Evolutionary conservation across 1,284 basidiomycete species (phyloP), one percentile per base, ranked within the genome.

Genomic region (Amylostereum chailletii): DNA sequence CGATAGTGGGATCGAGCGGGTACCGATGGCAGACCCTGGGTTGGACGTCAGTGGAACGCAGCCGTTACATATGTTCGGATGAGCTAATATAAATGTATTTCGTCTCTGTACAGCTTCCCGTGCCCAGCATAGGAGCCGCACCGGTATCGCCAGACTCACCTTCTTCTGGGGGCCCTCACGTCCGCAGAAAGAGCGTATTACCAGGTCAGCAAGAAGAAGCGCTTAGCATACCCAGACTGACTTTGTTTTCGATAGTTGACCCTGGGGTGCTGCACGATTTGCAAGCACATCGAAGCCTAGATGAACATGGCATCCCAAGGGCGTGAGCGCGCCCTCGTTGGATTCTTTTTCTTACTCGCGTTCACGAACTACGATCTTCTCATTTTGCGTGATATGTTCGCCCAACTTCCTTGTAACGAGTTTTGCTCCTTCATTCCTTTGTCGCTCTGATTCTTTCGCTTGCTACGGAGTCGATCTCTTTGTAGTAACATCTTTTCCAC

Each of bases 21-120:
- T 94, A 34, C 91, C 91, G 29, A 85, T 87, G 75, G 90, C 91
- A 42, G 90, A 94, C 68, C 90, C 90, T 49, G 90, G 86, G 46
- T 67, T 92, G 55, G 90, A 92, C 66, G 86, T 88, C 70, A 71
- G 83, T 79, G 61, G 51, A 50, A 43, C 34, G 41, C 40, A 44
- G 41, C 45, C 34, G 47, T 37, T 52, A 42, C 46, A 53, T 27
- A 50, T 47, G 30, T 51, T 47, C 50, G 31, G 45, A 45, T 38
- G 31, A 30, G 36, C 42, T 46, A 39, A 48, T 43, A 51, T 44
- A 33, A 45, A 45, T 32, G 49, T 51, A 42, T 46, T 47, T 51
- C 49, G 49, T 50, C 47, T 53, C 34, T 30, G 44, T 65, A 49
- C 57, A 86, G 82, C 74, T 71, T 58, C 77, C 77, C 46, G 74